Conservation (phyloP, 2,329 filamentous ascomycete species). For the Cladosporium sp. region DNA sequence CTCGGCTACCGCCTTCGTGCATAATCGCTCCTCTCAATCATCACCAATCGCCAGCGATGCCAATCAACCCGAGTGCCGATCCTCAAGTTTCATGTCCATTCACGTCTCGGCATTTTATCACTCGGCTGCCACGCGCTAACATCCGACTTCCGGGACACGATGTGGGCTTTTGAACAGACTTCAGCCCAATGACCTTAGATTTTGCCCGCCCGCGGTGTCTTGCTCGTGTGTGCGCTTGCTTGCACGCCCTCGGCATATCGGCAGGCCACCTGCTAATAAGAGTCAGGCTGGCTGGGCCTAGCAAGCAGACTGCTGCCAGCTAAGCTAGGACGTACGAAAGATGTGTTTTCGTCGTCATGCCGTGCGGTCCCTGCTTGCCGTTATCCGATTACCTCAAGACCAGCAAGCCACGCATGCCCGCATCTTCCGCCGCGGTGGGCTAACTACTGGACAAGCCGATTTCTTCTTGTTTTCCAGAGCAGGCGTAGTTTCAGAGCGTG, state of each 20-base stretch:
- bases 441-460: neutral
- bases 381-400: slow-evolving; percentile 6
- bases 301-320: neutral
- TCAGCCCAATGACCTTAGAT: neutral
- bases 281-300: neutral
- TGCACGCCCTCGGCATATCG: neutral
- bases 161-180: neutral
- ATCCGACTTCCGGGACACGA: slow-evolving; percentile 2
- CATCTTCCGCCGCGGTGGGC: neutral
- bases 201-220: neutral
- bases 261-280: neutral
- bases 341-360: neutral
- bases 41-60: too few species aligned
- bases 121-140: neutral
- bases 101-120: neutral
- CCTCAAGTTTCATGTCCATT: neutral
- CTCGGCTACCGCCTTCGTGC: too few species aligned
- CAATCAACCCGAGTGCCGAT: neutral
- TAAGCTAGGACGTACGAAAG: neutral
- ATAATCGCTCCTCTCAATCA: too few species aligned
- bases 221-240: neutral
- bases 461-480: neutral
- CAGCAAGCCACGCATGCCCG: neutral
- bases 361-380: neutral
- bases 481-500: neutral